Conservation (phyloP, 2,329 filamentous ascomycete species). For the Epichloe gansuensis region DNA sequence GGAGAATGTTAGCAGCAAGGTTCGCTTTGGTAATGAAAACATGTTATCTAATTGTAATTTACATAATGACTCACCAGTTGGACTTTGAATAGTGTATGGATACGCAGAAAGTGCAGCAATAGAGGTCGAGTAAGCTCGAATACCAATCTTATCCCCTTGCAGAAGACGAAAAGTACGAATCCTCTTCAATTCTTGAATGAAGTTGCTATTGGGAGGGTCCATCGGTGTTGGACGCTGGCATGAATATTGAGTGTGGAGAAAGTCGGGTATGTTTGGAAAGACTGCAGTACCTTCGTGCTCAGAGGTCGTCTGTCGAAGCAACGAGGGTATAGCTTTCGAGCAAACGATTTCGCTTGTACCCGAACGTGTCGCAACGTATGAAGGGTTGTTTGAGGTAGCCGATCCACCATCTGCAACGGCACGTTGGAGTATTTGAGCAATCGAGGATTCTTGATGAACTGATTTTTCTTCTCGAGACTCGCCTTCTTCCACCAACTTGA, state of each 20-base stretch:
- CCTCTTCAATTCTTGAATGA: slow-evolving; percentile 61
- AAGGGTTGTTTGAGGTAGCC: not conserved
- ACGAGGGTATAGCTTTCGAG: slow-evolving; percentile 10
- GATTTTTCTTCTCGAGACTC: not conserved
- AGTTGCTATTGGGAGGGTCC: slow-evolving; percentile 58
- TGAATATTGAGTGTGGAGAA: slow-evolving; percentile 50
- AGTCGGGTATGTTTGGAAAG: slow-evolving; percentile 58
- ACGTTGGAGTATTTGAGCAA: slow-evolving; percentile 11
- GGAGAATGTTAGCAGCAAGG: not conserved
- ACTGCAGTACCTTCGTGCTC: slow-evolving; percentile 50
- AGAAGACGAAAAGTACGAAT: slow-evolving; percentile 62
- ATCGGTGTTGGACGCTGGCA: slow-evolving; percentile 68
- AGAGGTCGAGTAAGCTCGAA: slow-evolving; percentile 75
- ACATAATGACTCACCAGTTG: slow-evolving; percentile 25
- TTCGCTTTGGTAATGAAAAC: not conserved
- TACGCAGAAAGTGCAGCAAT: slow-evolving; percentile 80
- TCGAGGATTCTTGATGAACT: not conserved
- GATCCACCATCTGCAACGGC: slow-evolving; percentile 9
- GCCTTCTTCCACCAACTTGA: slow-evolving; percentile 13
- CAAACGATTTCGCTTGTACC: no score
- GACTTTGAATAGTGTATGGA: slow-evolving; percentile 37
- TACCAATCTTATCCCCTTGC: slow-evolving; percentile 63
- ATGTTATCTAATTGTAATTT: not conserved
- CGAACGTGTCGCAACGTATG: slow-evolving; percentile 1
- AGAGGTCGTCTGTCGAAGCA: slow-evolving; percentile 62